Evolutionary conservation across 192 early-diverging fungal genomes (phyloP), one percentile per base, ranked within the genome.

Genomic region (Coemansia asiatica): DNA sequence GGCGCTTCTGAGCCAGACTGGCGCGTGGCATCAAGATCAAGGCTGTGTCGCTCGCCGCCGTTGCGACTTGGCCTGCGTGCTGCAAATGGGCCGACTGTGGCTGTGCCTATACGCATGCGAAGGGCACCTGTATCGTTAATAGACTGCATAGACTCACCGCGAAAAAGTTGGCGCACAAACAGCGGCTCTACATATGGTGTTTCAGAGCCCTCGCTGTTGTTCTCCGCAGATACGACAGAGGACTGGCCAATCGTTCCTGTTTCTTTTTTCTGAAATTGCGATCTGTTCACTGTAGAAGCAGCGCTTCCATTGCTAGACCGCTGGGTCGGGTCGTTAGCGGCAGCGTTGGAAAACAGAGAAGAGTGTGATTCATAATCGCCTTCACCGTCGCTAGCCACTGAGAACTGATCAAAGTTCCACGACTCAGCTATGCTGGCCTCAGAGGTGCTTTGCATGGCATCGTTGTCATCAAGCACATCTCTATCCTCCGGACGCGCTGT

Each of bases 361-460:
- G 72, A 81, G 35, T 81, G 78, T 48, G 78, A 81, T 22, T 58
- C 72, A 25, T 74, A 74, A 27, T 64, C 78, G 21, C 64, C 71
- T 48, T 82, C 79, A 51, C 71, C 74, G 47, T 82, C 74, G 59
- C 79, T 76, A 44, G 66, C 71, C 21, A 82, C 59, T 0, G 79
- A 82, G 38, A 82, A 82, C n/a, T 60, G 69, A 49, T 82, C 79
- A 76, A 82, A 82, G 62, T 82, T 76, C 79, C 79, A 82, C 28
- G 79, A 82, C 60, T 82, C 74, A 40, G 71, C 70, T 1, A 82
- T 38, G 29, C 74, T 76, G 33, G 79, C 79, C 56, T 82, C 74
- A 1, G 74, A 76, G 10, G 73, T 82, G 64, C 71, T 76, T 54
- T 74, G 79, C 46, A 75, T 73, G 8, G 56, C 79, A 27, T 82